Base-by-base conservation (phyloP, 2,329 filamentous ascomycete genomes). In the Boeremia lycopersici region DNA sequence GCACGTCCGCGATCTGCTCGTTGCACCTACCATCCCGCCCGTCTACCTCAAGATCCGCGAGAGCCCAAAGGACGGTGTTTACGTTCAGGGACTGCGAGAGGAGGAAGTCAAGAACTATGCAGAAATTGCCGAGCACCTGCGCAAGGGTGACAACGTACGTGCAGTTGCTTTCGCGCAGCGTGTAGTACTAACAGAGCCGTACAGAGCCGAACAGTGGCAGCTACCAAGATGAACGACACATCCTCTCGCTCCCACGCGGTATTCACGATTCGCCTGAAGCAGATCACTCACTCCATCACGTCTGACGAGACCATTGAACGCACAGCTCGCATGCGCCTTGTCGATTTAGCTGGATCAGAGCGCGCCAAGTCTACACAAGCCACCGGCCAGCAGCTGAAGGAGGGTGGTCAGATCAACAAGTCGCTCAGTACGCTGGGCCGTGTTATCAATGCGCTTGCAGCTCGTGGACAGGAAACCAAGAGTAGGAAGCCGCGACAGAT, bases 161-260 rank as follows among this genome's bases (percentile, higher is more conserved):
- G 25, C 4, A 25, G 10, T 19, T 4, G 23, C 3, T 10, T 1
- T 10, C 8, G 23, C 26, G 6, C 10, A 10, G 4, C 10, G 38
- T 3, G 9, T 25, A 5, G 6, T 38, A 33, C 64, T 69, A 43
- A 68, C 41, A 9, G 13, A 6, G 1, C 4, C 17, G 0, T 8
- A 1, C 29, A 76, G 61, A 96, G 90, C 53, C 88, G 95, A 42
- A 98, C 95, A 0, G 89, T 86, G 17, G 95, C 95, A 12, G 92
- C 90, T 71, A 99, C 95, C 56, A 98, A 97, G 79, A 99, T 99
- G 95, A 99, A 99, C 77, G 95, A 99, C 76, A 98, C 93, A 2
- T 96, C 91, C 48, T 96, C 91, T 60, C 90, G 95, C 74, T 96
- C 92, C 61, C 95, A 99, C 72, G 92, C 95, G 7, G 95, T 99